Conservation (phyloP, 2,329 filamentous ascomycete genomes). For the Botryotinia convoluta region DNA sequence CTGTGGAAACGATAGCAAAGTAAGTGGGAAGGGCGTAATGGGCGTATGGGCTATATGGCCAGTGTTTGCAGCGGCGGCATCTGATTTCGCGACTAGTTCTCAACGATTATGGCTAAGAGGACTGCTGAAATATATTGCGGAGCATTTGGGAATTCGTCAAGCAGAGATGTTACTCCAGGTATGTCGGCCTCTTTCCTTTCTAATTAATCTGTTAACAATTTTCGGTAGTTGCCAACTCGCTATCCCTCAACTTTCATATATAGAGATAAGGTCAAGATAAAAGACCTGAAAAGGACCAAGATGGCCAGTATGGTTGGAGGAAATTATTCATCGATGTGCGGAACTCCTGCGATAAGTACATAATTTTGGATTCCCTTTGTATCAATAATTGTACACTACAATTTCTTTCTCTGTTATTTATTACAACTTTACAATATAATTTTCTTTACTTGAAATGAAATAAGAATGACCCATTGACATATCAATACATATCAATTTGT, state of each 20-base stretch:
- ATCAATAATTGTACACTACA: not conserved
- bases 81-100: conserved; percentile 29
- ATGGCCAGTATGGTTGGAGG: not conserved
- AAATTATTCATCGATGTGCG: too few relatives aligned
- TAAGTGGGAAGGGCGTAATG: conserved; percentile 25
- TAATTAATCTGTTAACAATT: not conserved
- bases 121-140: conserved; percentile 29
- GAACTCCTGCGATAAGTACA: too few relatives aligned
- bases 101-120: conserved; percentile 28
- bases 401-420: not conserved
- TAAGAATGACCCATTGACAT: not conserved
- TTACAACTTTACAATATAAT: not conserved
- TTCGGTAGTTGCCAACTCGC: not conserved
- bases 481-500: not conserved
- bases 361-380: not conserved
- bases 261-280: not conserved
- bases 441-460: not conserved
- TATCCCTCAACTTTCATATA: conserved; percentile 16
- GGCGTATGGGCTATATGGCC: conserved; percentile 33
- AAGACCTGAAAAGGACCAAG: not conserved
- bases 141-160: conserved; percentile 31
- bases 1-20: conserved; percentile 44
- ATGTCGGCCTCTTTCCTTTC: not conserved
- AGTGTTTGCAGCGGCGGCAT: conserved; percentile 28
- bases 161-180: conserved; percentile 29